Base-by-base conservation (phyloP, 2,329 filamentous ascomycete species). In the Diaporthe aspalathi region DNA sequence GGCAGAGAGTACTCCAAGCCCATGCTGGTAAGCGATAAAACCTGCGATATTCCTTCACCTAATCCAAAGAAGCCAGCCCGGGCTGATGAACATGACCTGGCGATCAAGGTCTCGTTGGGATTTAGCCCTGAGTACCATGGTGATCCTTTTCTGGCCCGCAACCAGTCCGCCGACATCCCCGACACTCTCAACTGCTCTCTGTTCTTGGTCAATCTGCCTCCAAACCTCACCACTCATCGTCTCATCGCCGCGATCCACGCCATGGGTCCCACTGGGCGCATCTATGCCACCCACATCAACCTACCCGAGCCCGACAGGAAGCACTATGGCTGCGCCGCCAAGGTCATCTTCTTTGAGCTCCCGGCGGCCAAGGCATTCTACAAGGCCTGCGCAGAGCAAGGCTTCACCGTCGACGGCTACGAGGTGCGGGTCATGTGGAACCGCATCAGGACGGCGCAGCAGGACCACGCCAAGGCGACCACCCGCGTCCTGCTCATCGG, bases 271-370 rank as follows among this genome's bases (percentile, higher is more conserved):
- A 78, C 84, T 17, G 88, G 88, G 1, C 86, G 88, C 69, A 78
- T 89, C 14, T 89, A 81, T 75, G 85, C 85, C 56, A 81, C 81
- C 1, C 84, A 85, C 70, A 85, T 90, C 79, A 89, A 88, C 79
- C 76, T 78, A 1, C 85, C 86, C 0, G 81, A 84, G 71, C 78
- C 77, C 20, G 60, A 76, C 2, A 73, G 74, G 3, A 80, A 83
- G 65, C 78, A 80, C 57, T 77, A 45, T 22, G 74, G 80, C 0
- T 81, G 81, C n/a, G 85, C 85, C 0, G 84, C 84, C 22, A 87
- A 87, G 76, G 73, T 88, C 16, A 82, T 86, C 38, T 88, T 88
- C 74, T 87, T 87, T 74, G 80, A 80, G 11, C 79, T 83, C 2
- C 43, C 49, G 0, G 79, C 81, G 0, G 85, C 85, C 0, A 80